Percentiles rank a stretch among this genome's conserved stretches.
Conservation (phyloP, 2,329 filamentous ascomycete species). For the Pezicula radicicola region DNA sequence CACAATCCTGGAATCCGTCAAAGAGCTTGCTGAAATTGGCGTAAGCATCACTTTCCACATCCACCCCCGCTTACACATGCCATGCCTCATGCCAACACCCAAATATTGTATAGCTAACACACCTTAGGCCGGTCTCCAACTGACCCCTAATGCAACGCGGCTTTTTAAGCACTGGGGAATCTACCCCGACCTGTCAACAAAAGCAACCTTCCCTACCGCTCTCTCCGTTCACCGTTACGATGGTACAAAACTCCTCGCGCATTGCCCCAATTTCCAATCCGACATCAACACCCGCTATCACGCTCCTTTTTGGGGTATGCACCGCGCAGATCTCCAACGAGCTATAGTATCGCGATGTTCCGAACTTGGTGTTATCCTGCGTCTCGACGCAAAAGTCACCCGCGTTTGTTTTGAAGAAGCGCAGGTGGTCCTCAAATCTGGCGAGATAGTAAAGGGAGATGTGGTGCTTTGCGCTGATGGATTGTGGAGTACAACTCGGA, state of each 20-base stretch:
- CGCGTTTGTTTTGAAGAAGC: slow-evolving; percentile 18
- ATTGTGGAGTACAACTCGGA: slow-evolving; percentile 56
- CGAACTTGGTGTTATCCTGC: slow-evolving; percentile 34
- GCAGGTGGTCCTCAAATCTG: slow-evolving; percentile 14
- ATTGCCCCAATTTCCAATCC: slow-evolving; percentile 20
- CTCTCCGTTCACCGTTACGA: slow-evolving; percentile 52
- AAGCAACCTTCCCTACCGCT: slow-evolving; percentile 37
- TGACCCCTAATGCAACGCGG: slow-evolving; percentile 26
- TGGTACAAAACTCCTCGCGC: slow-evolving; percentile 32
- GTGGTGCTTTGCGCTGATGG: slow-evolving; percentile 63
- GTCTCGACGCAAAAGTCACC: slow-evolving; percentile 34
- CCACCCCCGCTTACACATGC: no score
- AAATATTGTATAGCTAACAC: no score
- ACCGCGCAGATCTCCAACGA: slow-evolving; percentile 44
- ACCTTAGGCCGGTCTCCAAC: slow-evolving; percentile 23
- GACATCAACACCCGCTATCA: slow-evolving; percentile 16
- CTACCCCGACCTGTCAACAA: slow-evolving; percentile 13
- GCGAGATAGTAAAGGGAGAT: slow-evolving; percentile 41
- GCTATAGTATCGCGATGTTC: slow-evolving; percentile 37
- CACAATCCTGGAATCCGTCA: slow-evolving; percentile 38
- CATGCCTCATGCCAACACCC: no score
- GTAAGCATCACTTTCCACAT: no score
- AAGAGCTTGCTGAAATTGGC: slow-evolving; percentile 36
- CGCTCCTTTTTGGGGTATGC: slow-evolving; percentile 41
- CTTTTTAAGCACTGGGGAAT: slow-evolving; percentile 26